Percentiles rank a stretch among this genome's conserved stretches.
These are phyloP conservation scores for Aspergillus sp. DNA, from an alignment of 2,329 filamentous ascomycete genomes.

Conservation along the genomic window DNA sequence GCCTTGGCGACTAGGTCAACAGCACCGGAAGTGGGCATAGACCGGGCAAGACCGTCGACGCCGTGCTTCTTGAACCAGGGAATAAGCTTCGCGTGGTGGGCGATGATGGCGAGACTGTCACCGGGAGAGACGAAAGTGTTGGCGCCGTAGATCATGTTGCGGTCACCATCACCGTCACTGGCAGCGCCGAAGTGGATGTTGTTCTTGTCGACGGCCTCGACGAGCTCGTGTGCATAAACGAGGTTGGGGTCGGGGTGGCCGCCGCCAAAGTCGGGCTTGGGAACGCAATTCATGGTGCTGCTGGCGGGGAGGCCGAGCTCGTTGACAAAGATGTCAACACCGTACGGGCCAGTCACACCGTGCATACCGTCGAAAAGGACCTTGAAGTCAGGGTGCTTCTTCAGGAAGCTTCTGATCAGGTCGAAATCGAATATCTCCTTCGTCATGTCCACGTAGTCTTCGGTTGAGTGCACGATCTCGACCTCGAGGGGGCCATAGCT, in stretches of 20 bases:
- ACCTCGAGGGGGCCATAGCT: slow-evolving; percentile 86
- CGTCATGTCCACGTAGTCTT: slow-evolving; percentile 91
- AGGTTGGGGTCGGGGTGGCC: slow-evolving; percentile 98
- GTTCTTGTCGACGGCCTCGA: slow-evolving; percentile 88
- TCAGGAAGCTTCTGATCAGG: slow-evolving; percentile 91
- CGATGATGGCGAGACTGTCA: slow-evolving; percentile 96
- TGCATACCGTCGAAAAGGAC: slow-evolving; percentile 92
- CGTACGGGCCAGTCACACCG: slow-evolving; percentile 94
- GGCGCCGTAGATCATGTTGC: slow-evolving; percentile 99
- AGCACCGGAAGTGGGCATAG: slow-evolving; percentile 95
- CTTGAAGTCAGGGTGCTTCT: slow-evolving; percentile 86
- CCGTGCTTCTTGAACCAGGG: slow-evolving; percentile 98
- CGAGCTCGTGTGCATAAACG: slow-evolving; percentile 91
- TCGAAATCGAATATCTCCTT: slow-evolving; percentile 99
- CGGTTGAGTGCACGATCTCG: slow-evolving; percentile 89
- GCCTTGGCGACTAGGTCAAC: slow-evolving; percentile 95
- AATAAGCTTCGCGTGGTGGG: slow-evolving; percentile 92
- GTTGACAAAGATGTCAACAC: slow-evolving; percentile 88
- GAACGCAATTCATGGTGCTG: slow-evolving; percentile 87
- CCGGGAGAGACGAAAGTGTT: slow-evolving; percentile 95
- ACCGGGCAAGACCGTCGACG: slow-evolving; percentile 90
- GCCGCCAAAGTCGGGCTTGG: slow-evolving; percentile 92
- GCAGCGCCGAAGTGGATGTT: slow-evolving; percentile 94
- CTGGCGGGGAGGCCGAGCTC: slow-evolving; percentile 78
- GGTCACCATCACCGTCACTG: slow-evolving; percentile 94